Conservation (phyloP, 306 rosid genomes). For the Citrullus mucosospermus region DNA sequence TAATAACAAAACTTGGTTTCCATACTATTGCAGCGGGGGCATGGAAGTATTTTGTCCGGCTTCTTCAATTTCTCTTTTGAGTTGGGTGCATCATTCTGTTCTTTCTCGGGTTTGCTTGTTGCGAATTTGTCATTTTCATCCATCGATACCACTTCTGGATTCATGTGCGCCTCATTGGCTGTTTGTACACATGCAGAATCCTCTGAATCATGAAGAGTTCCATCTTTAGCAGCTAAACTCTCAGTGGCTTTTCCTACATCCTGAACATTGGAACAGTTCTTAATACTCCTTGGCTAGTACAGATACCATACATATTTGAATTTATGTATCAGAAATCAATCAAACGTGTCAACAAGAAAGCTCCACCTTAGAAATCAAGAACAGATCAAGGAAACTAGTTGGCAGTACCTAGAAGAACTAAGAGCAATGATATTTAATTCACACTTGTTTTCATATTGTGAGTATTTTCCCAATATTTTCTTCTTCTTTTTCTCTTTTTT, state of each 20-base stretch:
- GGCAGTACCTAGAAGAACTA: background rate
- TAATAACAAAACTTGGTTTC: slow-evolving; percentile 92
- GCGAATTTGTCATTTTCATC: slow-evolving; percentile 31
- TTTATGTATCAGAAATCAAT: background rate
- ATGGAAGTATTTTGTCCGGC: slow-evolving; percentile 76
- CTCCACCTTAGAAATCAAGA: background rate
- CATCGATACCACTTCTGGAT: slow-evolving; percentile 36
- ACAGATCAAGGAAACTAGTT: background rate
- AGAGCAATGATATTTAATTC: background rate
- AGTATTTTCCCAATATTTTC: background rate
- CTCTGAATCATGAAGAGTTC: slow-evolving; percentile 18
- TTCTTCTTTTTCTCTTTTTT: background rate
- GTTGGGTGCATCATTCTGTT: slow-evolving; percentile 23
- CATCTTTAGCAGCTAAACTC: slow-evolving; percentile 20
- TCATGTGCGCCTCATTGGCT: slow-evolving; percentile 25
- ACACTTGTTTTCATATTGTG: background rate
- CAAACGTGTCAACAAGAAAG: background rate
- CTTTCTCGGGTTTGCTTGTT: slow-evolving; percentile 29
- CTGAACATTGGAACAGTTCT: slow-evolving; percentile 31
- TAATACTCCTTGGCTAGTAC: background rate
- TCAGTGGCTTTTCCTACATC: slow-evolving; percentile 27
- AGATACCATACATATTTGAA: background rate
- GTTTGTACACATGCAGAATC: slow-evolving; percentile 20
- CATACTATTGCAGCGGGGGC: slow-evolving; percentile 94
- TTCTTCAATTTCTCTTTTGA: slow-evolving; percentile 68